phyloP scores from a whole-genome alignment of 2,329 filamentous ascomycete species.

The Ascochyta rabiei region DNA sequence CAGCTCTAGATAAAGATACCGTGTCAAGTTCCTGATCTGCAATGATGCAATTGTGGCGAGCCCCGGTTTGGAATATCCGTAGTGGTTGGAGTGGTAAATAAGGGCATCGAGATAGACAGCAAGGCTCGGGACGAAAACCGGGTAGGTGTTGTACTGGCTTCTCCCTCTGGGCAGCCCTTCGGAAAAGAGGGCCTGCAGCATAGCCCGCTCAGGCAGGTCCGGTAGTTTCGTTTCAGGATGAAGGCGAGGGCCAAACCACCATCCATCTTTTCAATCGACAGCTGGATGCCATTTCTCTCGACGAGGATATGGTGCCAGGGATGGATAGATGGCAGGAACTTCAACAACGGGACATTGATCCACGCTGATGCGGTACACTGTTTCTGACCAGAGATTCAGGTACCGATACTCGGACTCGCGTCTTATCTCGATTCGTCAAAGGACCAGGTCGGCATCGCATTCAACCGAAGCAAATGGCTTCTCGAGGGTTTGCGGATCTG shows the following conservation, averaged over 20 bases:
- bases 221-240: conserved; percentile 1
- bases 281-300: conserved; percentile 17
- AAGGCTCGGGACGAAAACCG: not conserved
- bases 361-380: not conserved
- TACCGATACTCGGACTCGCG: not conserved
- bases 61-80: too few relatives aligned
- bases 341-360: not conserved
- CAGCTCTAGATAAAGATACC: too few relatives aligned
- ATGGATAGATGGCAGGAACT: not conserved
- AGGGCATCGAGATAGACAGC: not conserved
- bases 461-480: not conserved
- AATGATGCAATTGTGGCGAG: too few relatives aligned
- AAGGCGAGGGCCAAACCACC: conserved; percentile 13
- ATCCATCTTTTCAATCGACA: conserved; percentile 3
- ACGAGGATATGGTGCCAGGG: conserved; percentile 7
- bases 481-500: not conserved
- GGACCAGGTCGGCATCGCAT: not conserved
- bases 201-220: not conserved
- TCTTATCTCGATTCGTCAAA: not conserved
- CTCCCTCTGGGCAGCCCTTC: not conserved
- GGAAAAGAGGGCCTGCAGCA: not conserved
- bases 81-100: too few relatives aligned
- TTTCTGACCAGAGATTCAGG: not conserved
- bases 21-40: too few relatives aligned
- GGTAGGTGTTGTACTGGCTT: too few relatives aligned